Evolutionary conservation across 331 rosid species (phyloP).

Genomic region (Arachis monticola): DNA sequence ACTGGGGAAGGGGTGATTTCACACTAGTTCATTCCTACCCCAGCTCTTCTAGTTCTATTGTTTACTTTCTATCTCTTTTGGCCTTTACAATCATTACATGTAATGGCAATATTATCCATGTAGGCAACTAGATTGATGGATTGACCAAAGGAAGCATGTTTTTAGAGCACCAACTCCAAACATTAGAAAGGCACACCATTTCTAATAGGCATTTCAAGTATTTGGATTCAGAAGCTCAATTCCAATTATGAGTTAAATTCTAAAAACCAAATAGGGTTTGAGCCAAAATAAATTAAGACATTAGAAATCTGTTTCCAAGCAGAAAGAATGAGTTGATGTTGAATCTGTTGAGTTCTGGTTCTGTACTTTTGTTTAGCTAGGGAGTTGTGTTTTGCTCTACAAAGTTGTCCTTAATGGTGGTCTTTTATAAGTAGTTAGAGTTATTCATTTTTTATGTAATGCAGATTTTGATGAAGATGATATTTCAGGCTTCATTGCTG

Average conservation of each 20-base stretch:
- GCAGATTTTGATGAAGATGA: constrained; percentile 69
- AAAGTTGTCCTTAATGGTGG: constrained; percentile 23
- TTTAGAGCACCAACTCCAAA: no score
- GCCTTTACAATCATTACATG: no score
- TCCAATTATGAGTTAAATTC: constrained; percentile 1
- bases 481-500: constrained; percentile 61
- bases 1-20: no score
- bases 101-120: no score
- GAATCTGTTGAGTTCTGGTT: constrained; percentile 16
- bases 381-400: constrained; percentile 26
- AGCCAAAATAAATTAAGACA: constrained; percentile 3
- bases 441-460: constrained; percentile 40
- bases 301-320: background rate
- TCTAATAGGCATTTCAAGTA: constrained; percentile 9
- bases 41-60: no score
- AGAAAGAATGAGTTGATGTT: constrained; percentile 8
- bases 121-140: no score
- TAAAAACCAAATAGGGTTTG: constrained; percentile 4
- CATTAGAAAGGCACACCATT: background rate
- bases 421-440: constrained; percentile 20
- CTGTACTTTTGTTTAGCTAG: constrained; percentile 28
- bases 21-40: no score
- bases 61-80: no score
- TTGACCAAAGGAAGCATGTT: no score
- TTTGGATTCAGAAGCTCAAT: constrained; percentile 24